Evolutionary conservation across 257 asterid species (phyloP), one percentile per base, ranked within the genome.

Genomic region (Petunia secreta): DNA sequence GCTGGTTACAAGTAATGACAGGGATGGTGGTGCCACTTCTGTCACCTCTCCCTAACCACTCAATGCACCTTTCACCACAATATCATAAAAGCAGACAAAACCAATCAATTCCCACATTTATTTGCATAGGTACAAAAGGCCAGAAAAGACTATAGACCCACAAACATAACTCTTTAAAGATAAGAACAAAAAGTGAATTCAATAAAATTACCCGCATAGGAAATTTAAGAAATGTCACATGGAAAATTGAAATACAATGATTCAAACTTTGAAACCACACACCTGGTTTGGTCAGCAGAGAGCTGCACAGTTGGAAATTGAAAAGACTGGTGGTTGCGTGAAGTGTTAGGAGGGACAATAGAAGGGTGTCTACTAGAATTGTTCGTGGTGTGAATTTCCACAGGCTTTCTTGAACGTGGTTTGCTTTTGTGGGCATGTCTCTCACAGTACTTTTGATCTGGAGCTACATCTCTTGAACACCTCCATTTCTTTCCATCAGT

Each of bases 401-500:
- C 88, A 82, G 37, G 88, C 88, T 85, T 85, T 85, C 88, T 85
- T 85, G 88, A 85, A 85, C 88, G 86, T 55, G 84, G 73, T 79
- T 46, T 75, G 67, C 79, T 85, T 63, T 85, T 85, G 44, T 85
- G 84, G 63, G 88, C 86, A 43, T 85, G 88, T 10, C 84, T 81
- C 75, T 85, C 88, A 69, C 88, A 85, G 64, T 82, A 82, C 34
- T 85, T 85, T 44, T 79, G 84, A 54, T 83, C 88, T 8, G 85
- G 86, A 37, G 79, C 74, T 16, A 82, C 87, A 64, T 82, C 84
- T 41, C 81, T 82, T 4, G 85, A 58, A 52, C 97, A 91, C 79
- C 97, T 85, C 97, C 97, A 91, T 84, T 91, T 91, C 77, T 91
- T 91, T 14, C 97, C 97, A 66, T 91, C 97, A 11, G 97, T 92